Base-by-base conservation (phyloP, 2,329 filamentous ascomycete genomes). In the Aspergillus tubingensis region DNA sequence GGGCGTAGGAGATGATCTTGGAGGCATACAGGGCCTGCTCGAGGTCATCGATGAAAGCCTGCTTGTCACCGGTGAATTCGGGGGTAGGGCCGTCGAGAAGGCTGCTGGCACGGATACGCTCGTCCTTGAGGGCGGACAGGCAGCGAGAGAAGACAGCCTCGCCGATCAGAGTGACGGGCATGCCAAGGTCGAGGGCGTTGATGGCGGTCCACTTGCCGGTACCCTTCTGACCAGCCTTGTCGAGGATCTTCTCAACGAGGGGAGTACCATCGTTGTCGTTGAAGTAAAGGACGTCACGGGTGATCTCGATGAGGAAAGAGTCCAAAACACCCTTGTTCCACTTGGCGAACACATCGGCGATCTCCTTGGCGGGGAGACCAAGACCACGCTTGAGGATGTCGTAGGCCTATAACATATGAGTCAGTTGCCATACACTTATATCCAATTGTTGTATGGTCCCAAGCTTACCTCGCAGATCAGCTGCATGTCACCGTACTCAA, bases 401-500 rank as follows among this genome's bases (percentile, higher is more conserved):
- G 83, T 99, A 99, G 73, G 95, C 95, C 94, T 97, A 70, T 17
- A 38, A 11, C 50, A 17, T 5, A 19, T 4, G 32, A 5, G 30
- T 62, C 53, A 61, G 36, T 11, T 3, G 21, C 52, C 6, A 32
- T 25, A 10, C 36, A 19, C n/a, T 23, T 55, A 50, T 39, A 39
- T 25, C 23, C 41, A 17, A 11, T 47, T 2, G 19, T 30, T 50
- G 19, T n/a, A 19, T 2, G 15, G 8, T 19, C 7, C 43, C 32
- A 53, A 36, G 15, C 86, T 72, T 82, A 96, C 94, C 89, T 99
- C 95, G 82, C 90, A 96, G 79, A 99, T 99, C 76, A 99, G 87
- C 86, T 99, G 95, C 95, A 99, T 99, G 84, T 99, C 95, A 88
- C 95, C 95, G 80, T 99, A 99, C 85, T 99, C 95, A 74, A 99